These are phyloP conservation scores for Colletotrichum lindemuthianum DNA, from an alignment of 2,329 filamentous ascomycete genomes.

Conservation along the genomic window DNA sequence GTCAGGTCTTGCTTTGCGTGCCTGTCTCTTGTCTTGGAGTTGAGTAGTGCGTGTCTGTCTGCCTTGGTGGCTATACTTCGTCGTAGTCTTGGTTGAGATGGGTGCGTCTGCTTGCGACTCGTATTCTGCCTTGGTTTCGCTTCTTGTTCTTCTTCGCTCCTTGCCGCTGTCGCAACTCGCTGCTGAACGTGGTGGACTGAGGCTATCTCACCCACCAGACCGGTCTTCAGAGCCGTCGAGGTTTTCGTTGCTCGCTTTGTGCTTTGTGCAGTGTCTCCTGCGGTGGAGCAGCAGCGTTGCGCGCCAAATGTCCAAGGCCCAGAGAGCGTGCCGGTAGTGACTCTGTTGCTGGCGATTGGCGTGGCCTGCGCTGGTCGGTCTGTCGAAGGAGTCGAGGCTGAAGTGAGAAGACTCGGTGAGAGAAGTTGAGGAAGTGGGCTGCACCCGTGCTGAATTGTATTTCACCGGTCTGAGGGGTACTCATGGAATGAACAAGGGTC, in stretches of 20 bases:
- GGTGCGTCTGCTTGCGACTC: slow-evolving; percentile 29
- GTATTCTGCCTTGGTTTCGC: slow-evolving; percentile 4
- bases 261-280: slow-evolving; percentile 33
- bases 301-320: slow-evolving; percentile 29
- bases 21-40: neutral
- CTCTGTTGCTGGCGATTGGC: slow-evolving; percentile 35
- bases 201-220: slow-evolving; percentile 21
- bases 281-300: slow-evolving; percentile 35
- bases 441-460: slow-evolving; percentile 53
- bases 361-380: slow-evolving; percentile 34
- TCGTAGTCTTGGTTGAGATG: slow-evolving; percentile 1
- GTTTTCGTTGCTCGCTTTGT: slow-evolving; percentile 29
- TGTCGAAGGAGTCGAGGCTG: slow-evolving; percentile 45
- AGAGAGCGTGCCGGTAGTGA: slow-evolving; percentile 36
- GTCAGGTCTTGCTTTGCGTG: slow-evolving; percentile 20
- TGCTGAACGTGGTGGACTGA: slow-evolving; percentile 26
- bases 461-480: slow-evolving; percentile 54
- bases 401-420: slow-evolving; percentile 54
- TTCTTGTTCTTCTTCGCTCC: slow-evolving; percentile 8
- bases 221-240: slow-evolving; percentile 20
- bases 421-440: slow-evolving; percentile 45
- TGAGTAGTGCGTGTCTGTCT: too few relatives aligned
- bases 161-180: slow-evolving; percentile 24
- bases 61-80: too few relatives aligned
- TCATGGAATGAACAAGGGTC: slow-evolving; percentile 44